Evolutionary conservation across 352 stramenopile species (phyloP).

Genomic region (Globisporangium paroecandrum): DNA sequence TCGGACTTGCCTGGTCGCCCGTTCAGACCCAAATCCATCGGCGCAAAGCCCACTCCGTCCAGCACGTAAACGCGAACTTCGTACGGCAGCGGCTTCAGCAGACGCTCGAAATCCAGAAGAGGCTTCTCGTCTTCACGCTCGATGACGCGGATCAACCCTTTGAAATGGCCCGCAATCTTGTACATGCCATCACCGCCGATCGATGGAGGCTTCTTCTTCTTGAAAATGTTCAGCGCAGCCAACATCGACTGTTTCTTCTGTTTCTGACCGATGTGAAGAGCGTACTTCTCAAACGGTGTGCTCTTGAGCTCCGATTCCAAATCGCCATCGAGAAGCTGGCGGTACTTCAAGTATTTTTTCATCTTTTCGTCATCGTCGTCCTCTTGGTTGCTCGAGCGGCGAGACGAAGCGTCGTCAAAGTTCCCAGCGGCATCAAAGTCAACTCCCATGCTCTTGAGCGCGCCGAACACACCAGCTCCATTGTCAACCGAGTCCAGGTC

Average conservation of each 20-base stretch:
- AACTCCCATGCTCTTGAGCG: slow-evolving; percentile 81
- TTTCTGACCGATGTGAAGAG: slow-evolving; percentile 76
- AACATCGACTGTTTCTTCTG: slow-evolving; percentile 67
- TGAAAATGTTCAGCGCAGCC: slow-evolving; percentile 63
- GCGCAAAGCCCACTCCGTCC: slow-evolving; percentile 77
- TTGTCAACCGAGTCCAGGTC: slow-evolving; percentile 57
- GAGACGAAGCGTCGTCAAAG: slow-evolving; percentile 54
- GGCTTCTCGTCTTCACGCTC: slow-evolving; percentile 78
- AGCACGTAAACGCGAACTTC: slow-evolving; percentile 88
- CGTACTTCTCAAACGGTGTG: slow-evolving; percentile 89
- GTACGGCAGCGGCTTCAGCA: slow-evolving; percentile 75
- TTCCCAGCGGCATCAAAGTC: slow-evolving; percentile 65
- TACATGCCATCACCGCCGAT: slow-evolving; percentile 52
- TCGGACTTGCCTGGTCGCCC: slow-evolving; percentile 83
- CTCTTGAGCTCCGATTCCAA: slow-evolving; percentile 76
- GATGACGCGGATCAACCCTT: slow-evolving; percentile 89
- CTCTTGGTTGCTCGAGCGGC: slow-evolving; percentile 40
- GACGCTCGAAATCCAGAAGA: slow-evolving; percentile 58
- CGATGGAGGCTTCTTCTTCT: slow-evolving; percentile 47
- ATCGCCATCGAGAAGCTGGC: slow-evolving; percentile 59
- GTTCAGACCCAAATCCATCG: slow-evolving; percentile 86
- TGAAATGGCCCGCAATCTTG: slow-evolving; percentile 87
- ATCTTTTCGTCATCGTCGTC: slow-evolving; percentile 64
- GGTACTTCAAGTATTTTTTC: slow-evolving; percentile 79
- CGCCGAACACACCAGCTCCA: slow-evolving; percentile 81